Evolutionary conservation across 2,329 filamentous ascomycete species (phyloP), one percentile per base, ranked within the genome.

Genomic region (Knoxdaviesia proteae): DNA sequence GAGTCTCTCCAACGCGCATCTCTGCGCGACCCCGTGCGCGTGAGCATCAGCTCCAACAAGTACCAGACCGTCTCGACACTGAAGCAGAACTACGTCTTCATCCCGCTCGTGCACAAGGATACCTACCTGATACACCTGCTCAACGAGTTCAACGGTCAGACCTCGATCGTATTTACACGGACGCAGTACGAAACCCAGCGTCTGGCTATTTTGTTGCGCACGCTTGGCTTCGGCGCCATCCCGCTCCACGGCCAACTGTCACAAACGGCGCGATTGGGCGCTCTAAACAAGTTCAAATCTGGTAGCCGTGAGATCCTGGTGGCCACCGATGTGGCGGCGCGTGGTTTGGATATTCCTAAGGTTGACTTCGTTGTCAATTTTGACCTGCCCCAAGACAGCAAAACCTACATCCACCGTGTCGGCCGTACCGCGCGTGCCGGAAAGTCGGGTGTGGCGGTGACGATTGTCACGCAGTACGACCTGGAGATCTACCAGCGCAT

Each of bases 21-120:
- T 47, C 67, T 98, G 43, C 77, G 76, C 38, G 86, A 93, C 51
- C 88, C 88, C 0, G 67, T 92, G 6, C 73, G 82, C 32, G 80
- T 96, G 45, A 83, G 77, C 55, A 79, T 94, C 53, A 84, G 77
- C 46, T 73, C 71, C 44, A 84, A 72, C 58, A 87, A 84, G 55
- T 90, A 94, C 60, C 84, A 93, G 59, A 94, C 87, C 2, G 90
- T 94, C 33, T 78, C 83, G 1, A 93, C 84, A 1, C 69, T 98
- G 5, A 69, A 90, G 11, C 87, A 94, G 56, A 77, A 77, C 52
- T 93, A 87, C 60, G 57, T 93, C 48, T 86, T 96, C 60, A 74
- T 93, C 45, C 86, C 87, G 1, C 78, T 84, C 56, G 77, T 78
- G 48, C 73, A 82, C 61, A 96, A 98, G 60, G 90, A 98, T 53